Evolutionary conservation across 768 basidiomycete species (phyloP).

Genomic region (Auricularia sp.): DNA sequence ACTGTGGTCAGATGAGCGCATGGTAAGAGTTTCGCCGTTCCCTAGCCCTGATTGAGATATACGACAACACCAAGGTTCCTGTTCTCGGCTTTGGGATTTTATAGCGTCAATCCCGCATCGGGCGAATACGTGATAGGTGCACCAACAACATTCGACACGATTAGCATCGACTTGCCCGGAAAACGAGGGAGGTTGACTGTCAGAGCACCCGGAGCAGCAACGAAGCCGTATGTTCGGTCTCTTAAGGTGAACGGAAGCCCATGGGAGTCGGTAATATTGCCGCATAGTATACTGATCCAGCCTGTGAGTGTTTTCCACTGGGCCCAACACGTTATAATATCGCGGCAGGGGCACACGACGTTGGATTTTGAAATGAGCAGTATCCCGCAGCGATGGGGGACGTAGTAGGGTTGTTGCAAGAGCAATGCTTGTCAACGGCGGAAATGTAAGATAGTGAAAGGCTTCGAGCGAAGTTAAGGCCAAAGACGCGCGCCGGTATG

Average conservation of each 20-base stretch:
- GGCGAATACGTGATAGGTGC: constrained; percentile 68
- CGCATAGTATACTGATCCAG: constrained; percentile 22
- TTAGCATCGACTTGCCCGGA: constrained; percentile 46
- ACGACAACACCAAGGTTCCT: constrained; percentile 19
- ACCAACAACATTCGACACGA: constrained; percentile 40
- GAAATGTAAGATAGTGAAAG: too few relatives aligned
- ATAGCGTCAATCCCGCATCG: constrained; percentile 74
- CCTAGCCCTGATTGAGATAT: not conserved
- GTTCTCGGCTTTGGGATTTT: constrained; percentile 74
- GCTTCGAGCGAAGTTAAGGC: too few relatives aligned
- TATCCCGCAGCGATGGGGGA: constrained; percentile 34
- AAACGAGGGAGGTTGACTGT: constrained; percentile 35
- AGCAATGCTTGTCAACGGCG: too few relatives aligned
- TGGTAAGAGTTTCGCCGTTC: constrained; percentile 39
- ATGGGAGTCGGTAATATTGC: constrained; percentile 38
- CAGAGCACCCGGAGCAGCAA: constrained; percentile 43
- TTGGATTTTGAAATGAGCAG: constrained; percentile 58
- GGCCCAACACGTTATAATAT: constrained; percentile 24
- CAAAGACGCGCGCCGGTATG: too few relatives aligned
- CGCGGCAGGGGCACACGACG: constrained; percentile 35
- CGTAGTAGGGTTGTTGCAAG: not conserved
- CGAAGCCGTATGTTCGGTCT: constrained; percentile 49
- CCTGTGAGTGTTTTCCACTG: not conserved
- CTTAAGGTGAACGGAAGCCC: constrained; percentile 44
- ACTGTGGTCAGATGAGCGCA: constrained; percentile 85